phyloP scores from a whole-genome alignment of 331 rosid species.

The Quercus phellos region DNA sequence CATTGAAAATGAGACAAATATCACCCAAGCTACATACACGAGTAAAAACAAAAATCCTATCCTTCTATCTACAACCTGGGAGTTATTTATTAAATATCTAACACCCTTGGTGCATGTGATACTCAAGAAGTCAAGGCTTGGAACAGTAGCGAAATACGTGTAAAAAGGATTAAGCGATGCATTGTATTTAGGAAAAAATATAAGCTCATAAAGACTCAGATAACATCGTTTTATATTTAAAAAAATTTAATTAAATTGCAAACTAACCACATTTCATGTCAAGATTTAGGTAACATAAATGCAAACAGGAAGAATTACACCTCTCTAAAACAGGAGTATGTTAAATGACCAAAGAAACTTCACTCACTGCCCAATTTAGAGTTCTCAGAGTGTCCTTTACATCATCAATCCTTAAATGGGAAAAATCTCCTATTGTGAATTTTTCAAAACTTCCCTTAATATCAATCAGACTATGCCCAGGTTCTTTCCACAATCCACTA shows the following conservation, averaged over 20 bases:
- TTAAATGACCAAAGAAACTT: slow-evolving; percentile 4
- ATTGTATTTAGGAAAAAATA: background rate
- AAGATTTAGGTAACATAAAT: background rate
- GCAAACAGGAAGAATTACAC: background rate
- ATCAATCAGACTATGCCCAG: slow-evolving; percentile 33
- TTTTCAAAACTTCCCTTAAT: slow-evolving; percentile 32
- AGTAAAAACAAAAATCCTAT: background rate
- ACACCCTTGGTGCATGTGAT: background rate
- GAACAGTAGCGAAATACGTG: background rate
- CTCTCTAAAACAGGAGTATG: background rate
- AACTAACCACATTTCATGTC: background rate
- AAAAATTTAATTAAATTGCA: background rate
- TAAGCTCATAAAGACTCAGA: background rate
- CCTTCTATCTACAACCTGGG: background rate
- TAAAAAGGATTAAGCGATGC: background rate
- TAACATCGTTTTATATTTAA: background rate
- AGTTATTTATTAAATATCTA: background rate
- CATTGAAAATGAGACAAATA: background rate
- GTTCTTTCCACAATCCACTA: slow-evolving; percentile 35
- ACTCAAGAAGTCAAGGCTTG: background rate
- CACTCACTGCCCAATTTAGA: slow-evolving; percentile 6
- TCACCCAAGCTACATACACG: background rate
- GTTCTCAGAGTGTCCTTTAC: slow-evolving; percentile 14
- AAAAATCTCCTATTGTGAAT: slow-evolving; percentile 30
- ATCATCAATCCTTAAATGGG: slow-evolving; percentile 21